A percentile compares a stretch with the other conserved stretches of the same genome.
Conservation (phyloP, 257 asterid species). For the Fraxinus pennsylvanica region DNA sequence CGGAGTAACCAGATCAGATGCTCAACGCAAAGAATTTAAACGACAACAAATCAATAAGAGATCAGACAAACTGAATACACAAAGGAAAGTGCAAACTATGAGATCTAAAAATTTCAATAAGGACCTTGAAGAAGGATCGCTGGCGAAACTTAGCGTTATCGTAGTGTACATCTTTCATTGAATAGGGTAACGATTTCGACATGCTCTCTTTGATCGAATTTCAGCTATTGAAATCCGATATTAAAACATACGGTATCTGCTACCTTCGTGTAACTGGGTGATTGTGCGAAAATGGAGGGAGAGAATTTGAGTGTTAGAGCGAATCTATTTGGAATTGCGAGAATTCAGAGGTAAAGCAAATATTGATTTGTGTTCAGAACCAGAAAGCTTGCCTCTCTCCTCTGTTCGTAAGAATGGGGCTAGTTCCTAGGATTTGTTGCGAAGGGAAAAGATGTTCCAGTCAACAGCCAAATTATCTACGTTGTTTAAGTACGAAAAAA, state of each 20-base stretch:
- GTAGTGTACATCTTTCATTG: slow-evolving; percentile 76
- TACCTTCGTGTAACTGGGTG: slow-evolving; percentile 25
- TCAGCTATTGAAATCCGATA: slow-evolving; percentile 16
- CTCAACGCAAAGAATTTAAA: background rate
- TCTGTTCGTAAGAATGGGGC: background rate
- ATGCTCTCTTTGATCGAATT: slow-evolving; percentile 32
- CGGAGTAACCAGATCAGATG: background rate
- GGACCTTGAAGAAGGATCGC: slow-evolving; percentile 70
- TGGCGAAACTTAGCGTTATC: slow-evolving; percentile 91
- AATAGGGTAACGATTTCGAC: slow-evolving; percentile 83
- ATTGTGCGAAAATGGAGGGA: background rate
- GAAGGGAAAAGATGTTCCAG: background rate
- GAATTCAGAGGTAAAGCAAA: slow-evolving; percentile 21
- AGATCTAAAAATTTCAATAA: slow-evolving; percentile 26
- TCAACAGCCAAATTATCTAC: background rate
- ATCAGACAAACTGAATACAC: slow-evolving; percentile 4
- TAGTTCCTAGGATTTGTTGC: background rate
- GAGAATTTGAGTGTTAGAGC: slow-evolving; percentile 23
- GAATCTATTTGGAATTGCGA: slow-evolving; percentile 27
- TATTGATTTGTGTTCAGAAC: slow-evolving; percentile 23
- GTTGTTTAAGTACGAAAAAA: no score
- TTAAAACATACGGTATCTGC: background rate
- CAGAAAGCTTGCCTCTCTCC: background rate
- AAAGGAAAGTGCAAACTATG: background rate
- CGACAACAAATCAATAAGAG: slow-evolving; percentile 7